Evolutionary conservation across 371 early-diverging fungal species (phyloP), one percentile per base, ranked within the genome.

Genomic region (Polyrhizophydium stewartii): DNA sequence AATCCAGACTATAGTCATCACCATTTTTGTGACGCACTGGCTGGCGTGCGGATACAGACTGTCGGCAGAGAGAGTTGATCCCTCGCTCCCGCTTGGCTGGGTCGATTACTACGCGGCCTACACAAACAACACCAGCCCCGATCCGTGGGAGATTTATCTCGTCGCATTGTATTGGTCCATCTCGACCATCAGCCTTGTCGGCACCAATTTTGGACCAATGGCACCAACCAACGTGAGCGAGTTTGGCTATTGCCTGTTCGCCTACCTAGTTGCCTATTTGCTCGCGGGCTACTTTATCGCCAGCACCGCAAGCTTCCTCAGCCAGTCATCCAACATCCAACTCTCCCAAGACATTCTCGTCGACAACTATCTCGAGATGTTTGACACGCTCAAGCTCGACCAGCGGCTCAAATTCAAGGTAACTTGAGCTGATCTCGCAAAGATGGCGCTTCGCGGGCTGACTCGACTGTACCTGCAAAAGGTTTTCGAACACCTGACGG

Each of bases 321-420:
- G 60, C 27, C 57, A 66, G 19, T 65, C 70, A n/a, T 61, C 57
- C 50, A 56, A 58, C 3, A 40, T 49, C 10, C 58, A 66, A 47
- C 41, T 73, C n/a, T 56, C 46, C 28, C 73, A 76, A 35, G 76
- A 79, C 40, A 49, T 79, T 12, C 50, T 55, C 24, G 73, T 76
- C 17, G 79, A 79, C 64, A 64, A 71, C 51, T 79, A 79, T 51
- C 64, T 76, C 51, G 73, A 72, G 60, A 75, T 76, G 79, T 71
- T 79, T 56, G 65, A 73, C 27, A 55, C 68, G 13, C 58, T 79
- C 27, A 67, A 71, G 53, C 65, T 79, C 25, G 74, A 79, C 37
- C 33, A 58, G 38, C 61, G 71, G 38, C 61, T 76, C 21, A 76
- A 72, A 50, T 55, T 70, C 58, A 68, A 73, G 58, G 53, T 53